Percentiles rank a stretch among this genome's conserved stretches.
Conservation (phyloP, 257 asterid genomes). For the Voacanga thouarsii region DNA sequence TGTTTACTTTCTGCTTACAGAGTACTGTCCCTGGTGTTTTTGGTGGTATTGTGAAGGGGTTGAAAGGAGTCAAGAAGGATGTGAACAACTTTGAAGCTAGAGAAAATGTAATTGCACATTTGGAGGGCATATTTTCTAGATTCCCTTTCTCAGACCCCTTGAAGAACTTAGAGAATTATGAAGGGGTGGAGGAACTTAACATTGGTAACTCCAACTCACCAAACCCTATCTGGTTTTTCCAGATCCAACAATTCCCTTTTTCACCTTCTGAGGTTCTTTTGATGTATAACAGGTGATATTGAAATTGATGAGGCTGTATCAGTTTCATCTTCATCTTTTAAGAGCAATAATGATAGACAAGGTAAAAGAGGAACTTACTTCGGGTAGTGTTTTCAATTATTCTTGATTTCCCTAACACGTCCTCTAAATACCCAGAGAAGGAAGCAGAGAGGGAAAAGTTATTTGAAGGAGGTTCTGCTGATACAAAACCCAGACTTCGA, state of each 20-base stretch:
- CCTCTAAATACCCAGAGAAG: conserved; percentile 35
- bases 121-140: conserved; percentile 80
- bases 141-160: conserved; percentile 72
- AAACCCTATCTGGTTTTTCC: not conserved
- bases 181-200: conserved; percentile 49
- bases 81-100: conserved; percentile 42
- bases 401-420: conserved; percentile 3
- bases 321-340: conserved; percentile 42
- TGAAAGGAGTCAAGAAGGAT: conserved; percentile 61
- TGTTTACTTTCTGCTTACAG: conserved; percentile 38
- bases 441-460: conserved; percentile 58
- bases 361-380: conserved; percentile 29
- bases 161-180: conserved; percentile 26
- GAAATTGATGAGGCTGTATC: conserved; percentile 62
- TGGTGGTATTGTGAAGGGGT: conserved; percentile 71
- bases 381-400: not conserved
- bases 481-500: conserved; percentile 57
- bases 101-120: conserved; percentile 49
- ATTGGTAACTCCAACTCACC: conserved; percentile 48
- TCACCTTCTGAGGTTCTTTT: conserved; percentile 1
- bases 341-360: conserved; percentile 30
- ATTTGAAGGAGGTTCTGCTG: conserved; percentile 70
- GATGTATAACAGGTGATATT: conserved; percentile 60
- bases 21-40: conserved; percentile 54
- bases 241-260: not conserved